phyloP scores from a whole-genome alignment of 768 basidiomycete species.

The Pisolithus tinctorius region DNA sequence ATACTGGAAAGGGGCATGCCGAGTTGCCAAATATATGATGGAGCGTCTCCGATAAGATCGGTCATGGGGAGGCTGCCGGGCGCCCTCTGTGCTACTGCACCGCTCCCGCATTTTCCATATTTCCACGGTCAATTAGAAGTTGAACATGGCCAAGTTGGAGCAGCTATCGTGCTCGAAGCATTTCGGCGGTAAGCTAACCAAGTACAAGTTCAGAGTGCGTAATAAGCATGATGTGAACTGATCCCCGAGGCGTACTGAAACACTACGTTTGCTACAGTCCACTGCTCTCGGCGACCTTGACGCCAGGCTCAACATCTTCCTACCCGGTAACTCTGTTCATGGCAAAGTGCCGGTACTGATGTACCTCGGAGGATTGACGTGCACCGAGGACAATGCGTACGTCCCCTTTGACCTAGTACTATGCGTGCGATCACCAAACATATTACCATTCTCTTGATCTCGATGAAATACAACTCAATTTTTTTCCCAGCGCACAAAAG shows the following conservation, averaged over 20 bases:
- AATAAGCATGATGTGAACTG: conserved; percentile 4
- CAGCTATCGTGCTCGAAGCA: conserved; percentile 71
- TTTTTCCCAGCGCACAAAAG: conserved; percentile 68
- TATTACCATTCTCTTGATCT: neutral
- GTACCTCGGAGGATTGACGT: conserved; percentile 86
- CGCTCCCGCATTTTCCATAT: neutral
- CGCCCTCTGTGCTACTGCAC: too few species aligned
- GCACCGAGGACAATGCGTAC: conserved; percentile 91
- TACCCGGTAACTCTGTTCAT: conserved; percentile 57
- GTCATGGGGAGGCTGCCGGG: too few species aligned
- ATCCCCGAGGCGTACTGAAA: neutral
- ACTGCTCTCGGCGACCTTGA: conserved; percentile 58
- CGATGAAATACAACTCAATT: neutral
- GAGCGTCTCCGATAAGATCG: too few species aligned
- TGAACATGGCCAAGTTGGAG: conserved; percentile 39
- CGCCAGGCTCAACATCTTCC: conserved; percentile 83
- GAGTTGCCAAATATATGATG: too few species aligned
- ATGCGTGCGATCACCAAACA: neutral
- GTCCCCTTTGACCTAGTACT: conserved; percentile 9
- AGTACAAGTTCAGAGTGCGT: conserved; percentile 78
- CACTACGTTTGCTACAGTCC: conserved; percentile 40
- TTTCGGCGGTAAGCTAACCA: conserved; percentile 74
- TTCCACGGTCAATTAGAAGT: neutral
- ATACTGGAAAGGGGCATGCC: too few species aligned
- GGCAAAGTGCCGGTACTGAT: conserved; percentile 65